Evolutionary conservation across 345 rosid genomes (phyloP), one percentile per base, ranked within the genome.

Genomic region (Eutrema japonicum): DNA sequence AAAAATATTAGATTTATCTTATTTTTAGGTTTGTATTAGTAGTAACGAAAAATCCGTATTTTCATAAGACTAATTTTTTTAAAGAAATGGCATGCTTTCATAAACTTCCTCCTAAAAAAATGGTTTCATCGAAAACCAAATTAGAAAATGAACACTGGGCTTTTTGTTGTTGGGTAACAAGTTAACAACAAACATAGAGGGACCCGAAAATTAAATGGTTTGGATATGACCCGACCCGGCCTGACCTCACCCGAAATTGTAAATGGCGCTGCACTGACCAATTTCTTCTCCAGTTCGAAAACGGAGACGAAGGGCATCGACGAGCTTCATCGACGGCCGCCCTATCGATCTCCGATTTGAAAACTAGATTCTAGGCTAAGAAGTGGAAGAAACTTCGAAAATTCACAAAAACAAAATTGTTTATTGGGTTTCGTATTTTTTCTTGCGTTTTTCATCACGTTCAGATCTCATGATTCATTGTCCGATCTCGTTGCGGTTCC

Each of bases 401-500:
- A 14, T 35, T 10, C 18, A 5, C 18, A 47, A 0, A 5, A 4
- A 33, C 0, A 54, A 14, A 47, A 14, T 7, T 1, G 41, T n/a
- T 40, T 7, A 16, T 3, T 58, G 38, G 26, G 33, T 38, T 55
- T 41, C 26, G 29, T 38, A 5, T 41, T 45, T 22, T 29, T 22
- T 14, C 7, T 12, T 41, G 37, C 26, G 10, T 10, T 36, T 48
- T 64, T 14, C 18, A 43, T 29, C 14, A 61, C 73, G 73, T 63
- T 63, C 61, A 64, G 55, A 35, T 63, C 73, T 70, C 63, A 78
- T 76, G 82, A 66, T 66, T 71, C 60, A 55, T 61, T 26, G 27
- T 29, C 54, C 60, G 30, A n/a, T 55, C 1, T 66, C 80, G 33
- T 36, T 6, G 41, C 71, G 54, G 35, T 42, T 45, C 54, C 54